Evolutionary conservation across 2,329 filamentous ascomycete species (phyloP), one percentile per base, ranked within the genome.

Genomic region (Myriosclerotinia scirpicola): DNA sequence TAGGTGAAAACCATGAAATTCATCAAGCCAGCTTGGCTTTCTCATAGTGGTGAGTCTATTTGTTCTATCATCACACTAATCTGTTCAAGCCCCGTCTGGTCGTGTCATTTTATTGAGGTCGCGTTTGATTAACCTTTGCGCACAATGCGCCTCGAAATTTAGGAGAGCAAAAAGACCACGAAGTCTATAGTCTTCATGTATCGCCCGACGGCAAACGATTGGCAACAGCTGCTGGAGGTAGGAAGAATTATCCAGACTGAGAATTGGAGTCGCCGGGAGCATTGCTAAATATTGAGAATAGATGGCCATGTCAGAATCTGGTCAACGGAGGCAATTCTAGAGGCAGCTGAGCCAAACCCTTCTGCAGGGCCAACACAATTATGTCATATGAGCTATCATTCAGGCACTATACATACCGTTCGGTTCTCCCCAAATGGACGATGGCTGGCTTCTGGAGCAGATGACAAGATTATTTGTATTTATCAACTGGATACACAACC

Each of bases 381-480:
- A 74, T 96, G 94, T 73, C 94, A 96, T 75, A 95, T 99, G 87
- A 98, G 93, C 85, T 93, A 98, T 77, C 95, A 99, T 78, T 93
- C 96, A 4, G 95, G 94, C 72, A 98, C 94, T 22, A 97, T 98
- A 70, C 94, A 97, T 79, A 93, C 94, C 0, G 95, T 99, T 70
- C 91, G 96, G 72, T 99, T 98, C 81, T 98, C 95, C 12, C 90
- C 92, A 38, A 97, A 96, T 76, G 92, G 93, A 67, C 92, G 92
- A 77, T 99, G 97, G 77, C 86, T 99, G 63, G 96, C 96, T 44
- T 98, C 94, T 14, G 95, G 95, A 67, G 96, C 96, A 74, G 95
- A 99, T 79, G 95, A 99, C 81, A 97, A 97, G 83, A 94, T 99
- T 76, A 96, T 99, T 71, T 97, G 95, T 79, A 92, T 99, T 71